Conservation (phyloP, 1,284 basidiomycete species). For the Nidula niveotomentosa region DNA sequence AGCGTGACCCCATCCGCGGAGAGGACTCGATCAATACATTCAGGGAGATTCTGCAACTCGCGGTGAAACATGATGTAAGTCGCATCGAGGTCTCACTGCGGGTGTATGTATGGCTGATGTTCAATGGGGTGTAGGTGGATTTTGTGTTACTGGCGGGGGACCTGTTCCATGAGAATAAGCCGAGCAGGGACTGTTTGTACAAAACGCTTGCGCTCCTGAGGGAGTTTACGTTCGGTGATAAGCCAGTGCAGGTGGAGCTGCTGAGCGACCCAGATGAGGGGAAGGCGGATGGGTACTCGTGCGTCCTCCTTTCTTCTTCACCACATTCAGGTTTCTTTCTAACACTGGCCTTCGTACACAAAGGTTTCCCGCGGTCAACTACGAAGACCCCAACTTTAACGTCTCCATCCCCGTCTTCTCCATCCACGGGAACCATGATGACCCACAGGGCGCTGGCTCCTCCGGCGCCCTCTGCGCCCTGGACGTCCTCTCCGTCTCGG, state of each 20-base stretch:
- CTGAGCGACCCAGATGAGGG: constrained; percentile 93
- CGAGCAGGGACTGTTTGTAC: constrained; percentile 88
- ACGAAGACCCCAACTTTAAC: constrained; percentile 96
- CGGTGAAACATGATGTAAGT: constrained; percentile 82
- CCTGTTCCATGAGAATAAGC: constrained; percentile 97
- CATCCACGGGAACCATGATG: constrained; percentile 99
- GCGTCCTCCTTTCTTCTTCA: constrained; percentile 24
- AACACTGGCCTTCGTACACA: constrained; percentile 24
- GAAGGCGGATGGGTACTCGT: constrained; percentile 83
- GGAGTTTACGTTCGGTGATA: constrained; percentile 89
- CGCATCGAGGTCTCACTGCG: background rate
- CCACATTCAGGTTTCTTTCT: background rate
- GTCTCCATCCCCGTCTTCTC: constrained; percentile 96
- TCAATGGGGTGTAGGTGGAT: constrained; percentile 65
- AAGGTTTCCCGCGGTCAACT: constrained; percentile 96
- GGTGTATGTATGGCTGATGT: constrained; percentile 2
- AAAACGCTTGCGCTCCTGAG: constrained; percentile 87
- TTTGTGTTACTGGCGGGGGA: constrained; percentile 95
- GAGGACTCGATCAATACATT: constrained; percentile 97
- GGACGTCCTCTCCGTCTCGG: constrained; percentile 92
- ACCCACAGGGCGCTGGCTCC: constrained; percentile 94
- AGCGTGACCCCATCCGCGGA: constrained; percentile 93
- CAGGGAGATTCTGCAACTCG: constrained; percentile 90
- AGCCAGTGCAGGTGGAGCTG: constrained; percentile 87
- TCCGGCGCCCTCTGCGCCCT: constrained; percentile 96